phyloP scores from a whole-genome alignment of 148 eudicot genomes.

The Amaranthus cruentus region DNA sequence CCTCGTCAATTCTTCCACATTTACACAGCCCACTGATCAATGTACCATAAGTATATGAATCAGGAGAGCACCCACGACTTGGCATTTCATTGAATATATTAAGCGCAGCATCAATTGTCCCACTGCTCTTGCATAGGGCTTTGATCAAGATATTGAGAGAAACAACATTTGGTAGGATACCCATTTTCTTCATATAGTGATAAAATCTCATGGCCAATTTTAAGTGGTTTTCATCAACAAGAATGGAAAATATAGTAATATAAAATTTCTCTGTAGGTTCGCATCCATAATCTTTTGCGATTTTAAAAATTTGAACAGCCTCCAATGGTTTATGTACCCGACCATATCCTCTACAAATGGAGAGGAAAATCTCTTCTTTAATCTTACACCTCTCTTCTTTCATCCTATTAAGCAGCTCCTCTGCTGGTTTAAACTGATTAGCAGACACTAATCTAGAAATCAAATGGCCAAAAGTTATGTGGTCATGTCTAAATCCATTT shows the following conservation, averaged over 20 bases:
- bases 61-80: constrained; percentile 61
- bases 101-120: constrained; percentile 64
- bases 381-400: constrained; percentile 63
- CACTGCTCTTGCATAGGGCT: constrained; percentile 73
- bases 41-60: constrained; percentile 88
- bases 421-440: constrained; percentile 68
- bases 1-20: constrained; percentile 52
- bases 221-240: constrained; percentile 77
- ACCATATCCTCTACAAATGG: constrained; percentile 75
- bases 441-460: constrained; percentile 63
- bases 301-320: constrained; percentile 59
- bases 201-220: constrained; percentile 67
- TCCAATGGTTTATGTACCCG: constrained; percentile 87
- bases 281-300: constrained; percentile 60
- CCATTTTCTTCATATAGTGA: constrained; percentile 61
- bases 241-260: constrained; percentile 63
- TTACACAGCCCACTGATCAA: constrained; percentile 79
- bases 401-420: constrained; percentile 74
- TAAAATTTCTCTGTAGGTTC: constrained; percentile 54
- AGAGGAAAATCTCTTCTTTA: constrained; percentile 53
- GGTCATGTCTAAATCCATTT: constrained; percentile 76
- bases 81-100: constrained; percentile 82
- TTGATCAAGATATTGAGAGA: constrained; percentile 83
- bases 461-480: constrained; percentile 59
- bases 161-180: constrained; percentile 62